Conservation (phyloP, 208 protist genomes). For the Tritrichomonas foetus region DNA sequence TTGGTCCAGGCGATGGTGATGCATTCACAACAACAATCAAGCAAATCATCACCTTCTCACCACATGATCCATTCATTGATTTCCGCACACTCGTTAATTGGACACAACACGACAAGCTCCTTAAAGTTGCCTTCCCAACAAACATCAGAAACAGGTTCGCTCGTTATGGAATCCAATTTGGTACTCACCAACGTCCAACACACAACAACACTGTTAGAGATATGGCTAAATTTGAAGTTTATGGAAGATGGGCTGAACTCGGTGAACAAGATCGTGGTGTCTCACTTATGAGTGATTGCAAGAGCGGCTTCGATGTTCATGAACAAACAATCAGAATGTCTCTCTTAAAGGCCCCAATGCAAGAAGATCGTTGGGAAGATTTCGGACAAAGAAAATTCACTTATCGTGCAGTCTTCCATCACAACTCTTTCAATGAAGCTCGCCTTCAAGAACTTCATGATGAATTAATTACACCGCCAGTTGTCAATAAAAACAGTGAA, state of each 20-base stretch:
- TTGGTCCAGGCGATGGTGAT: neutral
- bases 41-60: neutral
- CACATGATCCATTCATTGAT: neutral
- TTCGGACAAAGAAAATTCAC: neutral
- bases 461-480: neutral
- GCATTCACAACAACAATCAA: neutral
- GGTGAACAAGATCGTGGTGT: neutral
- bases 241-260: neutral
- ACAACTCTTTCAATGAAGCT: too few relatives aligned
- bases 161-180: neutral
- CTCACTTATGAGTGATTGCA: neutral
- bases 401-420: neutral
- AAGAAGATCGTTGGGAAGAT: neutral
- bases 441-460: neutral
- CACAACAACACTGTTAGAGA: neutral
- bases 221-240: neutral
- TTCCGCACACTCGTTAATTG: neutral
- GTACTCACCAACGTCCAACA: neutral
- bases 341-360: neutral
- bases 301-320: neutral
- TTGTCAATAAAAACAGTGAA: neutral
- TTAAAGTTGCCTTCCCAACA: neutral
- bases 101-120: slow-evolving; percentile 25
- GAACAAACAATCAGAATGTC: neutral
- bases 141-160: neutral